Evolutionary conservation across 2,329 filamentous ascomycete species (phyloP).

Genomic region (Aureobasidium uvarum): DNA sequence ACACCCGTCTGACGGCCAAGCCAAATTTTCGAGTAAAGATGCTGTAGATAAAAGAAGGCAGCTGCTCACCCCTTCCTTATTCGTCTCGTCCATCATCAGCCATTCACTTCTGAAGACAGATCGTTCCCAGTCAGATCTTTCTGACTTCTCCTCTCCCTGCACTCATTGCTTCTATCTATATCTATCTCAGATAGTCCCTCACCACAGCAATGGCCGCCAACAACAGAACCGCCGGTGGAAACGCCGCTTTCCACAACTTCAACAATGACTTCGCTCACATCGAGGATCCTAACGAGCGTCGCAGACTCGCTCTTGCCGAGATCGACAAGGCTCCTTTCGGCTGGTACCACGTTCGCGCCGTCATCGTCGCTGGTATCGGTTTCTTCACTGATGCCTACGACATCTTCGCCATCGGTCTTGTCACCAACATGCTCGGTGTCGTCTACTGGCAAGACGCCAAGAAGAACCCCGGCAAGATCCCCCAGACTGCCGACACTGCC

Average conservation of each 20-base stretch:
- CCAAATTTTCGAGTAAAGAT: constrained; percentile 13
- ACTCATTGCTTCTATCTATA: constrained; percentile 13
- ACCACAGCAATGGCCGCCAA: constrained; percentile 33
- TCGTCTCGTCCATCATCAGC: constrained; percentile 23
- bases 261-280: constrained; percentile 68
- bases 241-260: constrained; percentile 72
- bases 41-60: constrained; percentile 22
- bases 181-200: background rate
- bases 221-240: constrained; percentile 58
- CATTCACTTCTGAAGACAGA: constrained; percentile 25
- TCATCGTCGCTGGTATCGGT: constrained; percentile 75
- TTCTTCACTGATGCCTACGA: constrained; percentile 84
- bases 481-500: constrained; percentile 67
- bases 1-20: constrained; percentile 24
- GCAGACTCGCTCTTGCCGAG: constrained; percentile 74
- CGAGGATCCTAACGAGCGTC: constrained; percentile 72
- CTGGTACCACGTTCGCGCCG: constrained; percentile 78
- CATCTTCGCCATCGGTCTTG: constrained; percentile 73
- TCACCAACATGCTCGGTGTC: constrained; percentile 73
- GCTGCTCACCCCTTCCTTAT: constrained; percentile 14
- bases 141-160: background rate
- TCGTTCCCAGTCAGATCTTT: constrained; percentile 21
- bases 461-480: constrained; percentile 52
- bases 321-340: constrained; percentile 79
- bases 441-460: constrained; percentile 63